Base-by-base conservation (phyloP, 78 protist genomes). In the Dictyostelium discoideum region DNA sequence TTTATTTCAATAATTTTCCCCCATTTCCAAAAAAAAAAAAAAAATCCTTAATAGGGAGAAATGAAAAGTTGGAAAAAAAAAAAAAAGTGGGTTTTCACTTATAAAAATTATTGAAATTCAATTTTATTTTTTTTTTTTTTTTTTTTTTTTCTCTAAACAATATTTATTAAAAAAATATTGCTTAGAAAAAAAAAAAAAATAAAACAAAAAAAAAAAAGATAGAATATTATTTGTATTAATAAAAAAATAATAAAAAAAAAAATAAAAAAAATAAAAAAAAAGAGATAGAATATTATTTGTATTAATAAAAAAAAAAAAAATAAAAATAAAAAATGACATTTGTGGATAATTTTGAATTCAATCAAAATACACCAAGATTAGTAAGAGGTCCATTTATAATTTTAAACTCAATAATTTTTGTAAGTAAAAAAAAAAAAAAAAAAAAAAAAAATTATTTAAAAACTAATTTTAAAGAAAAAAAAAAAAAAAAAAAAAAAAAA, bases 301-400 rank as follows among this genome's bases (percentile, higher is more conserved):
- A 29, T 32, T 32, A 29, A 26, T 69, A 69, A 7, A n/a, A n/a
- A 69, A 22, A 26, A 69, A 5, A 20, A 24, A 20, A 67, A 20
- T 65, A 54, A 2, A 1, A 11, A 5, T 69, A n/a, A 69, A 74
- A 74, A 74, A 74, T 74, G 81, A 37, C 81, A 14, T 74, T 74
- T 74, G 20, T 74, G 4, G 48, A 74, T 32, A 74, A 74, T 39
- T 37, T 32, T 3, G 81, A 74, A 37, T 37, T 74, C 20, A 74
- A 74, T 14, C 0, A 48, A 0, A 74, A 74, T 18, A 74, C 81
- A 74, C 46, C 81, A 37, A 74, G 48, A 74, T 4, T 74, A 3
- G 81, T 74, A 0, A 74, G 81, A 37, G 81, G 44, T 5, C 81
- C 81, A 37, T 74, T 74, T 74, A 32, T 74, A 32, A 74, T 74